phyloP scores from a whole-genome alignment of 2,329 filamentous ascomycete genomes.

The Microascus cirrosus region DNA sequence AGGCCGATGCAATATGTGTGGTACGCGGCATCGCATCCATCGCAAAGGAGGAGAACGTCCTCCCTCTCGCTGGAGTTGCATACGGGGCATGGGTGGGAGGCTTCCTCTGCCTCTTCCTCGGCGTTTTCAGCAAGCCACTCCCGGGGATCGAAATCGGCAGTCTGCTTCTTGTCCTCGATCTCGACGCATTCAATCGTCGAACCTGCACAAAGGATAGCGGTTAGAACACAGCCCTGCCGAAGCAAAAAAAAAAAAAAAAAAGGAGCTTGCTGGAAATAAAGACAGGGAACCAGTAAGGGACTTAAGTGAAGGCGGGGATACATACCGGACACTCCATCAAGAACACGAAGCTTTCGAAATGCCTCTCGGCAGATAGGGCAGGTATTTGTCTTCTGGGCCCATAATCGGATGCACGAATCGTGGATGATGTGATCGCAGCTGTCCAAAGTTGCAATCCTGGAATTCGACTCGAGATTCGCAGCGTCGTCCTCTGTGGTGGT shows the following conservation, averaged over 20 bases:
- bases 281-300: background rate
- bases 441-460: slow-evolving; percentile 38
- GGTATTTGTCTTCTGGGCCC: slow-evolving; percentile 94
- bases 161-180: slow-evolving; percentile 78
- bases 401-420: slow-evolving; percentile 83
- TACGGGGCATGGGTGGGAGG: slow-evolving; percentile 66
- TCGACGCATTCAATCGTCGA: slow-evolving; percentile 38
- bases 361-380: slow-evolving; percentile 91
- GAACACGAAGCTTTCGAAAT: slow-evolving; percentile 85
- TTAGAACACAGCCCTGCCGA: background rate
- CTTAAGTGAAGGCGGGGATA: background rate
- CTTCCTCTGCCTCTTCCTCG: slow-evolving; percentile 59
- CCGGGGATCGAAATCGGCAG: slow-evolving; percentile 77
- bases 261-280: background rate
- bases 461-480: background rate
- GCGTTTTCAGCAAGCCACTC: slow-evolving; percentile 60
- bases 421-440: slow-evolving; percentile 89
- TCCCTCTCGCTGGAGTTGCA: slow-evolving; percentile 75
- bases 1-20: slow-evolving; percentile 88
- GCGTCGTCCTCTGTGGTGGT: background rate
- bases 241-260: too few relatives aligned
- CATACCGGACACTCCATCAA: slow-evolving; percentile 30
- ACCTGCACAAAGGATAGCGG: slow-evolving; percentile 25
- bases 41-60: slow-evolving; percentile 78
- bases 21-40: slow-evolving; percentile 79